These are phyloP conservation scores for Yamadazyma trypodendri DNA, from an alignment of 1,139 yeast species.

Conservation along the genomic window DNA sequence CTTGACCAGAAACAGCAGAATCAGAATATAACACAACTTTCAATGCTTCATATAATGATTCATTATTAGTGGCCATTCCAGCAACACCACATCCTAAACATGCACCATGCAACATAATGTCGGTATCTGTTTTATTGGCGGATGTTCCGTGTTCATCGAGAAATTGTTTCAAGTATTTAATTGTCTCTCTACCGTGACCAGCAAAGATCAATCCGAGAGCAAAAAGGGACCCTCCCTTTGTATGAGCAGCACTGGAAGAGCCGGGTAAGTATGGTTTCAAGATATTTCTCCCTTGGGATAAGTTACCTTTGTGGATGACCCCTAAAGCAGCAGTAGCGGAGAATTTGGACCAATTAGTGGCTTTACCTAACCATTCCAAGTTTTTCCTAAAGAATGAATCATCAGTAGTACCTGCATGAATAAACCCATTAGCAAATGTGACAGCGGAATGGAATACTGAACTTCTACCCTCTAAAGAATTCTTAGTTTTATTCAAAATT, in stretches of 20 bases:
- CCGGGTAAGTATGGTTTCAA: constrained; percentile 93
- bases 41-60: constrained; percentile 74
- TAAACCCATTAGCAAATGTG: constrained; percentile 89
- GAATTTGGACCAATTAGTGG: constrained; percentile 97
- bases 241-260: constrained; percentile 73
- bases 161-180: constrained; percentile 74
- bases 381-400: constrained; percentile 90
- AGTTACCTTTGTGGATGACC: constrained; percentile 93
- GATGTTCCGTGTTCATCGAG: constrained; percentile 67
- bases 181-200: constrained; percentile 90
- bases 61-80: constrained; percentile 88
- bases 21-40: constrained; percentile 85
- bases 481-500: constrained; percentile 79
- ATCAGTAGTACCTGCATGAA: constrained; percentile 96
- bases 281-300: constrained; percentile 84
- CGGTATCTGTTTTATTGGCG: constrained; percentile 73
- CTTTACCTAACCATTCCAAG: constrained; percentile 94
- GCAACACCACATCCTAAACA: constrained; percentile 95
- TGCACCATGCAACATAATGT: constrained; percentile 93
- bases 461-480: constrained; percentile 83
- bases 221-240: constrained; percentile 93
- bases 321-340: constrained; percentile 98
- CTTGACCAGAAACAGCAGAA: constrained; percentile 93
- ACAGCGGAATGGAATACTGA: constrained; percentile 96
- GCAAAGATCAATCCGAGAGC: constrained; percentile 94